phyloP scores from a whole-genome alignment of 305 asterid genomes.

The Solanum hybrid region DNA sequence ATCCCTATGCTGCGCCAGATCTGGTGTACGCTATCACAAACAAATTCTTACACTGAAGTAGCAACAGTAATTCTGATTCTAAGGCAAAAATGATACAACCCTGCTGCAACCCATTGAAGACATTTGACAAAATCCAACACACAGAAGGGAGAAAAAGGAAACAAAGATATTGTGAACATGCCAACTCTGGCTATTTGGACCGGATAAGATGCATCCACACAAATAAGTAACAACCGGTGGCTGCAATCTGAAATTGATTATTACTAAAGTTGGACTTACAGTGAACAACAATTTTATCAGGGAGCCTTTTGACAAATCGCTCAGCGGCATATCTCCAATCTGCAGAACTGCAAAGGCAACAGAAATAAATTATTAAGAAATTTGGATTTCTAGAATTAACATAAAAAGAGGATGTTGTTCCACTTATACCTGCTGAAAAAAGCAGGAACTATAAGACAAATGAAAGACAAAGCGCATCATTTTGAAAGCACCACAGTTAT shows the following conservation, averaged over 20 bases:
- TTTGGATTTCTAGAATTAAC: background rate
- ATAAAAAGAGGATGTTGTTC: background rate
- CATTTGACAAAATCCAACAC: background rate
- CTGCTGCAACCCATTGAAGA: background rate
- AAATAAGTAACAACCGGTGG: background rate
- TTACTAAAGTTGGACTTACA: slow-evolving; percentile 30
- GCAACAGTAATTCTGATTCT: background rate
- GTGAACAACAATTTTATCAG: slow-evolving; percentile 55
- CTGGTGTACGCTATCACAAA: background rate
- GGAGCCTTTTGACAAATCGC: slow-evolving; percentile 58
- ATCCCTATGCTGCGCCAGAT: background rate
- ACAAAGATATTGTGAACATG: background rate
- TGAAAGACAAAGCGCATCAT: background rate
- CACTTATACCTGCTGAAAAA: background rate
- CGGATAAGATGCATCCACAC: background rate
- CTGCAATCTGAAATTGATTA: background rate
- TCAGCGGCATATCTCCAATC: slow-evolving; percentile 71
- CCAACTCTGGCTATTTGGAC: background rate
- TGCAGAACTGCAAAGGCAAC: slow-evolving; percentile 35
- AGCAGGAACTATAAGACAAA: background rate
- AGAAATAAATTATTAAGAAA: background rate
- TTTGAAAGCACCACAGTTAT: background rate
- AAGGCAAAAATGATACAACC: background rate
- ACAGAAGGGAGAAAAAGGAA: background rate
- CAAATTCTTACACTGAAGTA: background rate